Base-by-base conservation (phyloP, 768 basidiomycete species). In the Zangia roseola region DNA sequence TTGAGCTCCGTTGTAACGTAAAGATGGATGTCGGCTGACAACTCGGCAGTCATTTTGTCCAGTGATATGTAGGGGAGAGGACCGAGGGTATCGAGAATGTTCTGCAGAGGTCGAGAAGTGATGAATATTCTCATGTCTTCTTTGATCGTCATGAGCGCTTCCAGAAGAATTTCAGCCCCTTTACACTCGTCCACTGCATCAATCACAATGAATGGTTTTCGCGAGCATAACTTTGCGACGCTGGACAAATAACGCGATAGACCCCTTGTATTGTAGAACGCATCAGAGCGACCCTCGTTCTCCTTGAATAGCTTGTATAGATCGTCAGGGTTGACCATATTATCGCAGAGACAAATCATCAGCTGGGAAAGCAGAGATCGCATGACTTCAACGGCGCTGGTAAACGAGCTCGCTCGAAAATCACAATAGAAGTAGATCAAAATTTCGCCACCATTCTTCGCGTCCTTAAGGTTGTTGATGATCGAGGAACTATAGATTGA, bases 141-240 rank as follows among this genome's bases (percentile, higher is more conserved):
- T 5, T 6, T 16, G 6, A 17, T 21, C 45, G 5, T 12, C 23
- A 44, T 7, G 10, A 63, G 52, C 14, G 48, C 50, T 0, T 31
- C 40, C 1, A 63, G 46, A 5, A 64, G 44, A 16, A n/a, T 46
- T 14, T 53, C 40, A 3, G 34, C 6, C 5, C 45, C 49, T 17
- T 44, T 47, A 24, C 62, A 63, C 13, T 63, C 63, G 16, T 64
- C 60, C 2, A 64, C 52, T 13, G 52, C 55, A 30, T 64, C 63
- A 2, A 64, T 25, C 17, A 62, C 38, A 3, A 59, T 33, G 0
- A 63, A 8, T 0, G 57, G 50, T 24, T 44, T 47, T 2, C 16
- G 41, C 6, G 36, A 40, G 10, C 30, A 53, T 6, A 49, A 42
- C 6, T n/a, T 26, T 6, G 53, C 28, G 0, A 49, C 20, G 23